Evolutionary conservation across 2,329 filamentous ascomycete species (phyloP).

Genomic region (Calonectria multiphialidica): DNA sequence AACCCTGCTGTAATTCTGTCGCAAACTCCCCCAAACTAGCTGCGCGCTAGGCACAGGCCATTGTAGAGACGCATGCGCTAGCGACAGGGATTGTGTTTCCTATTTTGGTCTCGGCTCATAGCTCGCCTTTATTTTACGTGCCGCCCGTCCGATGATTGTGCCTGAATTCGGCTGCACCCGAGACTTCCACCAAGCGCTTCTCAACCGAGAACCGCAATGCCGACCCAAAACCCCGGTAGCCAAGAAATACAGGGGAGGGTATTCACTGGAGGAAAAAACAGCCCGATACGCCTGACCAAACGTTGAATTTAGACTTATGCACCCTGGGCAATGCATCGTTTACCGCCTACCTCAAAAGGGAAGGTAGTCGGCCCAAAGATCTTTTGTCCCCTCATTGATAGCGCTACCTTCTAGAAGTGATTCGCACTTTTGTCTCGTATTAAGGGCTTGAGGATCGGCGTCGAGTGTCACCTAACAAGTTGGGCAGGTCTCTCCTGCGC

Average conservation of each 20-base stretch:
- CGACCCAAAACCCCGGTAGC: not conserved
- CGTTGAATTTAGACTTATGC: constrained; percentile 9
- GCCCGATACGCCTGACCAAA: not conserved
- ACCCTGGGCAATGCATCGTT: not conserved
- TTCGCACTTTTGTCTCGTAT: not conserved
- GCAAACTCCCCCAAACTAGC: too few relatives aligned
- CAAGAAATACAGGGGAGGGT: not conserved
- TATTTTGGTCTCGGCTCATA: not conserved
- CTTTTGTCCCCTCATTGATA: not conserved
- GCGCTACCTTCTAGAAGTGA: not conserved
- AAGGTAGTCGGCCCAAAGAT: not conserved
- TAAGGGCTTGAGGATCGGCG: not conserved
- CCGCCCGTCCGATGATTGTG: not conserved
- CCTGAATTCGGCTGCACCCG: not conserved
- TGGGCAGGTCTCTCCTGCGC: not conserved
- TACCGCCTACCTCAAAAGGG: not conserved
- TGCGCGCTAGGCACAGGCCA: too few relatives aligned
- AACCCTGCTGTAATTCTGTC: too few relatives aligned
- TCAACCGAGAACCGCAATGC: not conserved
- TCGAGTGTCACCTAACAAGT: not conserved
- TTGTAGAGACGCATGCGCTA: too few relatives aligned
- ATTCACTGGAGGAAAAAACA: constrained; percentile 1
- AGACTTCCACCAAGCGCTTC: not conserved
- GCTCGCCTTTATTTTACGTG: not conserved
- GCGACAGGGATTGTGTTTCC: not conserved